These are phyloP conservation scores for Dendrobium chrysotoxum DNA, from an alignment of 106 monocot species.

Conservation along the genomic window DNA sequence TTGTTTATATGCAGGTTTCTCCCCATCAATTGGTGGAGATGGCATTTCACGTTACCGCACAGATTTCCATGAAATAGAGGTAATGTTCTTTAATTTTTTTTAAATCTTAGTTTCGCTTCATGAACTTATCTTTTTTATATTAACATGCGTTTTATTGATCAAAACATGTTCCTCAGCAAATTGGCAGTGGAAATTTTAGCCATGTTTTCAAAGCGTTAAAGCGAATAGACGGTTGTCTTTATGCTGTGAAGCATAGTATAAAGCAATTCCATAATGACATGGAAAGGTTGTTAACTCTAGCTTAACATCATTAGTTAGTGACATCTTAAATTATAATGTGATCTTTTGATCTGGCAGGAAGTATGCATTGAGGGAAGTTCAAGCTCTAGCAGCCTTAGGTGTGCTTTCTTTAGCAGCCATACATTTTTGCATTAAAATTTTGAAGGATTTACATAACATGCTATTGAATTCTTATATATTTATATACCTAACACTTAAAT, in stretches of 20 bases:
- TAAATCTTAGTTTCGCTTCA: background rate
- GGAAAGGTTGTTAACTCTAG: conserved; percentile 45
- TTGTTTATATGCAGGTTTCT: conserved; percentile 38
- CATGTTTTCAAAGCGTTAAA: conserved; percentile 88
- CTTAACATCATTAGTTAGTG: background rate
- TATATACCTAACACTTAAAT: background rate
- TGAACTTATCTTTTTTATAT: conserved; percentile 6
- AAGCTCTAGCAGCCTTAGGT: conserved; percentile 95
- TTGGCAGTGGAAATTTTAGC: conserved; percentile 88
- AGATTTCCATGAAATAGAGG: conserved; percentile 97
- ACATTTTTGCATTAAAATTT: background rate
- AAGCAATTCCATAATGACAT: conserved; percentile 53
- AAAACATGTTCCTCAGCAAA: conserved; percentile 53
- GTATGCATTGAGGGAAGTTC: conserved; percentile 88
- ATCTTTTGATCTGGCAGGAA: conserved; percentile 43
- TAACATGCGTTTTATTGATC: background rate
- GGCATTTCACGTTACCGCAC: conserved; percentile 79
- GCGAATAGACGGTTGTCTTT: conserved; percentile 93
- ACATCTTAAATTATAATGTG: background rate
- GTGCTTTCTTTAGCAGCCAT: background rate
- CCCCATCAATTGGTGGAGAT: conserved; percentile 43
- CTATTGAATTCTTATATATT: background rate
- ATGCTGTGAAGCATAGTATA: conserved; percentile 85
- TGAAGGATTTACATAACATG: too few relatives aligned
- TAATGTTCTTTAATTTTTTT: conserved; percentile 10